A percentile compares a stretch with the other conserved stretches of the same genome.
These are phyloP conservation scores for Gnaphalium uliginosum DNA, from an alignment of 129 eudicot species.

Conservation along the genomic window DNA sequence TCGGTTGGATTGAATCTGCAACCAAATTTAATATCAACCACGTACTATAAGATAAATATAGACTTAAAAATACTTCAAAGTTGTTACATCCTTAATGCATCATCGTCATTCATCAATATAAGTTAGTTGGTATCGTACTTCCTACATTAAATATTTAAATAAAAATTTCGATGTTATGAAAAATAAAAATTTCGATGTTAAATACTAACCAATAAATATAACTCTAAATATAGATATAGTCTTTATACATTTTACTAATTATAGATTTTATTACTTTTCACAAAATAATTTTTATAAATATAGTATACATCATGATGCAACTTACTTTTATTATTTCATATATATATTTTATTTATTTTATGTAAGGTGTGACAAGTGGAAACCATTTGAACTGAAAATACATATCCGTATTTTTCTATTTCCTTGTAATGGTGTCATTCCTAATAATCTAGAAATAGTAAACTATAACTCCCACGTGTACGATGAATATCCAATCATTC, in stretches of 20 bases:
- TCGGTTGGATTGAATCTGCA: too few species aligned
- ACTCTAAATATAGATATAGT: too few species aligned
- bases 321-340: not conserved
- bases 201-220: too few species aligned
- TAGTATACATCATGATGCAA: not conserved
- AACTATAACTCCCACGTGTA: conserved; percentile 23
- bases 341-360: too few species aligned
- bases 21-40: too few species aligned
- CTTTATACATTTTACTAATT: not conserved
- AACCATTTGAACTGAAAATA: not conserved
- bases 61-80: not conserved
- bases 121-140: too few species aligned
- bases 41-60: not conserved
- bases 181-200: too few species aligned
- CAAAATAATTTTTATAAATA: too few species aligned
- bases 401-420: not conserved
- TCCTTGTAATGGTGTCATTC: not conserved
- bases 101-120: not conserved
- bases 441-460: not conserved
- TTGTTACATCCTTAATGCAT: not conserved
- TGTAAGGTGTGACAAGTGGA: conserved; percentile 21
- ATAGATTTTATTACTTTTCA: not conserved
- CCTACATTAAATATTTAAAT: too few species aligned
- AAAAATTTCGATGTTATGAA: too few species aligned
- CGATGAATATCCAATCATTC: conserved; percentile 29